These are phyloP conservation scores for Xylaria longipes DNA, from an alignment of 495 filamentous ascomycete genomes.

Conservation along the genomic window DNA sequence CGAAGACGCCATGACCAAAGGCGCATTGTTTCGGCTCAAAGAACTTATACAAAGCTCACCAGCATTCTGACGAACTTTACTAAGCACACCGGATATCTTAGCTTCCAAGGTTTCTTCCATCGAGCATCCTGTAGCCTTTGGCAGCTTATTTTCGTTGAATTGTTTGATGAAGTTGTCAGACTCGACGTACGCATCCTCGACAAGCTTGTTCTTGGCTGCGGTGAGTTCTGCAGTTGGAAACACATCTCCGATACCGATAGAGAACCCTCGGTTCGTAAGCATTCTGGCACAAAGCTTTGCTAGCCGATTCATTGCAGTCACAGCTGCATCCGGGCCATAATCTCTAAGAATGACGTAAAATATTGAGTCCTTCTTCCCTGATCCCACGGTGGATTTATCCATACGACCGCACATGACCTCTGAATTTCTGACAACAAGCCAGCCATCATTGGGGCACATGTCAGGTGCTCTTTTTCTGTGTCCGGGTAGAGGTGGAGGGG, in stretches of 20 bases:
- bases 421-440: conserved; percentile 91
- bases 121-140: conserved; percentile 86
- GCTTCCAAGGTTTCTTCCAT: conserved; percentile 93
- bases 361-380: conserved; percentile 95
- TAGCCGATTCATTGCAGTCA: conserved; percentile 90
- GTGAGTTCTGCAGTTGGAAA: conserved; percentile 75
- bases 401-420: conserved; percentile 98
- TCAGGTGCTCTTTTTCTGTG: conserved; percentile 62
- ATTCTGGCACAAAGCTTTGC: conserved; percentile 89
- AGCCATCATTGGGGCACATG: conserved; percentile 83
- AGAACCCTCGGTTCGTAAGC: conserved; percentile 91
- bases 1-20: conserved; percentile 95
- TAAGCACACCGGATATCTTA: conserved; percentile 86
- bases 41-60: conserved; percentile 90
- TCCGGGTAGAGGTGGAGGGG: conserved; percentile 39
- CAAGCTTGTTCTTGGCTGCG: conserved; percentile 72
- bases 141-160: conserved; percentile 77
- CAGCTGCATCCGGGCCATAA: conserved; percentile 87
- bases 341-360: conserved; percentile 97
- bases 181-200: conserved; percentile 77
- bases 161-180: conserved; percentile 85
- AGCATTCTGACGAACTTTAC: conserved; percentile 85
- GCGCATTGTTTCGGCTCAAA: conserved; percentile 89
- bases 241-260: conserved; percentile 94
- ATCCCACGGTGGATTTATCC: conserved; percentile 95